These are phyloP conservation scores for Endocarpon pusillum DNA, from an alignment of 495 filamentous ascomycete species.

Conservation along the genomic window DNA sequence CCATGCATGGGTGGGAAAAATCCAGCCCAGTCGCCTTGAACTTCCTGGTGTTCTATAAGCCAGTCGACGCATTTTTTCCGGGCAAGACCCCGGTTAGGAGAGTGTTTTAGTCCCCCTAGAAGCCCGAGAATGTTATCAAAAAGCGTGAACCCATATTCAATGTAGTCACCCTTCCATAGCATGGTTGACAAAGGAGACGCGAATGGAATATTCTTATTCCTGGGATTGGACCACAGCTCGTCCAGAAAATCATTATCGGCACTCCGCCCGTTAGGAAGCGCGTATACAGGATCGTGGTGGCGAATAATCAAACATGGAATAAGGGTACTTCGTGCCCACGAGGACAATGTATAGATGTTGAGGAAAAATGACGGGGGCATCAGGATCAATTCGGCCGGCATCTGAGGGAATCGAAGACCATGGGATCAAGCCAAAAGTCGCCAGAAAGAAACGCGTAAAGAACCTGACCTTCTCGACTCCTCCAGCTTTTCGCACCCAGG, in stretches of 20 bases:
- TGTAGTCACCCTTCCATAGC: slow-evolving; percentile 7
- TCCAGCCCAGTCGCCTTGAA: slow-evolving; percentile 16
- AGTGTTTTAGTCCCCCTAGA: slow-evolving; percentile 8
- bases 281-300: slow-evolving; percentile 20
- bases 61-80: slow-evolving; percentile 11
- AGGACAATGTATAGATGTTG: slow-evolving; percentile 21
- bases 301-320: slow-evolving; percentile 20
- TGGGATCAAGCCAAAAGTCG: slow-evolving; percentile 25
- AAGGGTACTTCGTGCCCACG: slow-evolving; percentile 22
- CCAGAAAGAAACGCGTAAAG: slow-evolving; percentile 22
- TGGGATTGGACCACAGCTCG: slow-evolving; percentile 21
- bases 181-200: slow-evolving; percentile 4
- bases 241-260: slow-evolving; percentile 20
- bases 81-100: slow-evolving; percentile 6
- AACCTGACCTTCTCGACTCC: slow-evolving; percentile 22
- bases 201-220: slow-evolving; percentile 16
- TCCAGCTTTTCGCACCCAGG: slow-evolving; percentile 16
- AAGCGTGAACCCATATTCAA: slow-evolving; percentile 11
- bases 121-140: slow-evolving; percentile 14
- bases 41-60: slow-evolving; percentile 19
- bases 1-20: slow-evolving; percentile 19
- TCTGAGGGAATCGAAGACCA: slow-evolving; percentile 23
- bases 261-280: slow-evolving; percentile 17
- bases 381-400: slow-evolving; percentile 25
- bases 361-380: slow-evolving; percentile 15